Base-by-base conservation (phyloP, 495 filamentous ascomycete genomes). In the Penicillium taxi region DNA sequence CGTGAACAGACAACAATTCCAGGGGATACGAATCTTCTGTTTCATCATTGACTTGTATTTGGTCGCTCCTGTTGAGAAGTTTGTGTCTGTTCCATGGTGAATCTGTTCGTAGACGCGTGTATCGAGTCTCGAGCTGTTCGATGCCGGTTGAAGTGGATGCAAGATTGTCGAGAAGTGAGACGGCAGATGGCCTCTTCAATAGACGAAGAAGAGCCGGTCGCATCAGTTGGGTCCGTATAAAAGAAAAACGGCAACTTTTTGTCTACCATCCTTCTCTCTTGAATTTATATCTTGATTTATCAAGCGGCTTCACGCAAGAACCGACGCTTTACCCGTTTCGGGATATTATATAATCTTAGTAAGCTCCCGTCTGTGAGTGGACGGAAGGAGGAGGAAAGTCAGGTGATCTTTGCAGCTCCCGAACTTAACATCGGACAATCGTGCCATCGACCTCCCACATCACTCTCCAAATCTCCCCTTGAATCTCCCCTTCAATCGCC, bases 171-270 rank as follows among this genome's bases (percentile, higher is more conserved):
- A 75, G 58, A 31, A 72, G 54, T 35, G 69, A 66, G 50, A 75
- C 49, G 50, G 67, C 59, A 39, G 66, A 66, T 39, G 70, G 70
- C 63, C 70, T 65, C 59, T 63, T 63, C 57, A 73, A 53, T 37
- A 75, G 55, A 63, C 69, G 64, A 58, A 69, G 62, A 55, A 73
- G 55, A 57, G 70, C 68, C 57, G 69, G 70, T 47, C 70, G 65
- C 71, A 75, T 75, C 35, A 40, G 50, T 45, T 51, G 26, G 30
- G 23, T 19, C 25, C 29, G 29, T 38, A 40, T n/a, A 23, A 24
- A 26, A 20, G 16, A 30, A 26, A 33, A 15, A 15, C 8, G 16
- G n/a, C 19, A 31, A 33, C 22, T 27, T 34, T 15, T 20, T 26
- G 29, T 12, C 31, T 21, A 35, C 20, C 21, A 27, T 34, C 26